Conservation (phyloP, 2,329 filamentous ascomycete species). For the Fusarium tanahbumbuense region DNA sequence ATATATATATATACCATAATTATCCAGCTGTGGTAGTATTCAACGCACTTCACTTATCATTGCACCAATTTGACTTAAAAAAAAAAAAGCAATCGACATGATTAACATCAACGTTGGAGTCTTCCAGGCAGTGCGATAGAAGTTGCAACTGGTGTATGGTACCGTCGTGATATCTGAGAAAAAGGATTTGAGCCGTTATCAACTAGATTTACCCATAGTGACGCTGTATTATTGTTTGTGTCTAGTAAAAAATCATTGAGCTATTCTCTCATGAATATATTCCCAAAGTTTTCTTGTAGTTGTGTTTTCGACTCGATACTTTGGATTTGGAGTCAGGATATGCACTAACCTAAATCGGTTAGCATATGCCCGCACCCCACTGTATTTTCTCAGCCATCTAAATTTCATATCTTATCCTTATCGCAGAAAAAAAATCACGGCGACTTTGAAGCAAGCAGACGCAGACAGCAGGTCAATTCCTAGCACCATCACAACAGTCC, state of each 20-base stretch:
- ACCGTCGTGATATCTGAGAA: no score
- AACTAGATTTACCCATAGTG: no score
- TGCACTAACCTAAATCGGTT: background rate
- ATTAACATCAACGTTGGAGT: background rate
- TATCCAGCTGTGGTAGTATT: background rate
- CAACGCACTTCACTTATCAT: background rate
- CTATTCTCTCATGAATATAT: no score
- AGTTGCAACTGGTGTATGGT: background rate
- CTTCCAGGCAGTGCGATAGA: background rate
- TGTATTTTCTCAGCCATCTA: conserved; percentile 38
- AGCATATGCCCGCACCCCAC: background rate
- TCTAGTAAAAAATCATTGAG: no score
- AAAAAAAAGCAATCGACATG: background rate
- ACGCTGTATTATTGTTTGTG: no score
- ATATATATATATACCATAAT: no score
- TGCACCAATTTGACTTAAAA: background rate
- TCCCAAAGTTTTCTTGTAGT: background rate
- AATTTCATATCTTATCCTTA: conserved; percentile 43
- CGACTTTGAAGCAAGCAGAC: background rate
- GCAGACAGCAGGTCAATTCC: conserved; percentile 14
- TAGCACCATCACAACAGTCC: conserved; percentile 30
- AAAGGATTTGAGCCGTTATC: no score
- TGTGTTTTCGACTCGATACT: background rate
- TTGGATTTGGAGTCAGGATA: background rate
- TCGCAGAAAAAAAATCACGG: conserved; percentile 45